Percentiles rank a stretch among this genome's conserved stretches.
Evolutionary conservation across 2,329 filamentous ascomycete species (phyloP).

Genomic region (Rhynchosporium graminicola): DNA sequence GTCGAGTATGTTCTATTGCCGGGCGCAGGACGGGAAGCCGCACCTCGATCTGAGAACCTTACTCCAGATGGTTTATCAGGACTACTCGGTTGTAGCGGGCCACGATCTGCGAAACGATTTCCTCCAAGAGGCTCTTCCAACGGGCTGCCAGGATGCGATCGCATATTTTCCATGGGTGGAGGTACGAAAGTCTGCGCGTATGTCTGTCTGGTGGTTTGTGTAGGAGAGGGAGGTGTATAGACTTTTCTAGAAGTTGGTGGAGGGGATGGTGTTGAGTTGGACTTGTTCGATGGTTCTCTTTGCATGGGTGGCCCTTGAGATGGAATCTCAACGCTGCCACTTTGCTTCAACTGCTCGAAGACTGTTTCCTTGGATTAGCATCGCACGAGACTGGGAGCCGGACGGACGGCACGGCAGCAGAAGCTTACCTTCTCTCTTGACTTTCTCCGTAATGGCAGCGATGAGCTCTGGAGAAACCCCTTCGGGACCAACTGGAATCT

Average conservation of each 20-base stretch:
- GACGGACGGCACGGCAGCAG: conserved; percentile 35
- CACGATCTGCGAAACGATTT: conserved; percentile 36
- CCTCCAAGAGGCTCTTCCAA: conserved; percentile 20
- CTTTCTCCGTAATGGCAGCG: conserved; percentile 58
- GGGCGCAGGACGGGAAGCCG: conserved; percentile 26
- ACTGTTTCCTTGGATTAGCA: conserved; percentile 32
- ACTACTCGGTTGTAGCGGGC: conserved; percentile 33
- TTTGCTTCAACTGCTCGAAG: conserved; percentile 42
- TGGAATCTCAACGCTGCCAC: conserved; percentile 36
- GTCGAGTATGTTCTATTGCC: conserved; percentile 34
- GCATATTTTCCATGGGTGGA: conserved; percentile 32
- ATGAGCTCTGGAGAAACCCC: conserved; percentile 61
- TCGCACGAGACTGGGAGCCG: conserved; percentile 28
- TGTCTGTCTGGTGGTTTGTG: conserved; percentile 34
- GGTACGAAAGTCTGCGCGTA: conserved; percentile 36
- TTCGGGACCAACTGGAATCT: conserved; percentile 32
- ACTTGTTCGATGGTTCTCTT: conserved; percentile 45
- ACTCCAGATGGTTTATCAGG: conserved; percentile 38
- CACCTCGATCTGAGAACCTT: conserved; percentile 35
- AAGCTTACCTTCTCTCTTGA: conserved; percentile 55
- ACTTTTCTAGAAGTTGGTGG: conserved; percentile 44
- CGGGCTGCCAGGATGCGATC: conserved; percentile 31
- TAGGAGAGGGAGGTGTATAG: conserved; percentile 58
- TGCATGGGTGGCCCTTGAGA: conserved; percentile 39
- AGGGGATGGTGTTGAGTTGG: conserved; percentile 50